Base-by-base conservation (phyloP, 2,329 filamentous ascomycete species). In the Chaetomium olivaceum region DNA sequence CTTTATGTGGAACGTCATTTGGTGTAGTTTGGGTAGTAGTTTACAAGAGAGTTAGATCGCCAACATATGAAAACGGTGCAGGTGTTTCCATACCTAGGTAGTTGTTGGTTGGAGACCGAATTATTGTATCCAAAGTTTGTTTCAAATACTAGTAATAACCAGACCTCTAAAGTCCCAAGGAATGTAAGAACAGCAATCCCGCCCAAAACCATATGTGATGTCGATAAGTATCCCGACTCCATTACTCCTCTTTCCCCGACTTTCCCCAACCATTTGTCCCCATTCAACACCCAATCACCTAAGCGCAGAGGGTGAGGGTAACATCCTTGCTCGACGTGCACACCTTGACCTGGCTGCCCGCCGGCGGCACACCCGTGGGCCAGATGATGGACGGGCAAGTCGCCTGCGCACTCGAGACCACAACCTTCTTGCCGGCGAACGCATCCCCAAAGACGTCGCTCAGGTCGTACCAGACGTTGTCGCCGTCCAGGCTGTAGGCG, bases 401-500 rank as follows among this genome's bases (percentile, higher is more conserved):
- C 5, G 63, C 43, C 46, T 76, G 68, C 43, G 69, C 69, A 65
- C 76, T 77, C 7, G 64, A 61, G 12, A 69, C 69, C 9, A 78
- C 71, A 9, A 80, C 25, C 71, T 75, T 77, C 56, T 71, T 66
- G 8, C 77, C 77, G 14, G 57, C 61, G 27, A 80, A 79, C 4
- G 75, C 69, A 62, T 79, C 74, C n/a, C 79, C 79, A 57, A 80
- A 80, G 19, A 79, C 75, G 66, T 75, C 74, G 70, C 73, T 76
- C 27, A 80, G 70, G 65, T 80, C 79, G 64, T 80, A 80, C 76
- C 76, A 80, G 60, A 80, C 64, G 6, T 66, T 67, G 60, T 50
- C 66, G 61, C 69, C 70, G 58, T 77, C 74, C 36, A 80, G 75
- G 71, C 69, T 79, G 70, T 78, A 79, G 43, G 78, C 78, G 56